A percentile compares a stretch with the other conserved stretches of the same genome.
Evolutionary conservation across 192 early-diverging fungal genomes (phyloP).

Genomic region (Paraglomus occultum): DNA sequence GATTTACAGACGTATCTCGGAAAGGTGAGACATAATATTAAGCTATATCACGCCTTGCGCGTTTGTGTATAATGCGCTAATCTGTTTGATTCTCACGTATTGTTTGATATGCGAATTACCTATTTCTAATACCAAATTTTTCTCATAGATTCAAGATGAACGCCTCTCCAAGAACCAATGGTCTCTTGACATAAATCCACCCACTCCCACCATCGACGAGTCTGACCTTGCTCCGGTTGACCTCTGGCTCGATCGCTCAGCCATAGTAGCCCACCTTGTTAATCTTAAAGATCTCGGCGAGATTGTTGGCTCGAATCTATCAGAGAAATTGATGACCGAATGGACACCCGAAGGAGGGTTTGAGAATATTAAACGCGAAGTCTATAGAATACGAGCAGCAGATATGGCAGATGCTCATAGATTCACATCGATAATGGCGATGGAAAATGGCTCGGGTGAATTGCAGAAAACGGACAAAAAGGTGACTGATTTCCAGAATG

Average conservation of each 20-base stretch:
- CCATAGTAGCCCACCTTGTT: constrained; percentile 9
- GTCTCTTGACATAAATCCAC: constrained; percentile 15
- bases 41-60: too few species aligned
- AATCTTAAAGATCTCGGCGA: constrained; percentile 13
- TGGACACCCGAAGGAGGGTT: constrained; percentile 29
- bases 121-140: background rate
- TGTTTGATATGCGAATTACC: background rate
- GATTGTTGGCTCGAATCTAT: constrained; percentile 1
- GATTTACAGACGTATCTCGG: constrained; percentile 23
- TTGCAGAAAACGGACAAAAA: constrained; percentile 10
- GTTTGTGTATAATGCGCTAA: background rate
- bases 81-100: background rate
- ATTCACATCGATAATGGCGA: constrained; percentile 2
- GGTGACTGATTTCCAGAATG: constrained; percentile 1
- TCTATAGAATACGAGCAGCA: background rate
- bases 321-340: constrained; percentile 24
- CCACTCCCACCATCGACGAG: constrained; percentile 5
- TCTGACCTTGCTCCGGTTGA: constrained; percentile 18
- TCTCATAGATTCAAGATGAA: constrained; percentile 13
- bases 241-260: constrained; percentile 25
- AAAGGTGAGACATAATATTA: background rate
- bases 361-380: constrained; percentile 15
- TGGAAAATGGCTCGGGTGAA: constrained; percentile 25
- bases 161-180: constrained; percentile 18
- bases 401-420: constrained; percentile 1